Evolutionary conservation across 495 filamentous ascomycete genomes (phyloP).

Genomic region (Recurvomyces mirabilis): DNA sequence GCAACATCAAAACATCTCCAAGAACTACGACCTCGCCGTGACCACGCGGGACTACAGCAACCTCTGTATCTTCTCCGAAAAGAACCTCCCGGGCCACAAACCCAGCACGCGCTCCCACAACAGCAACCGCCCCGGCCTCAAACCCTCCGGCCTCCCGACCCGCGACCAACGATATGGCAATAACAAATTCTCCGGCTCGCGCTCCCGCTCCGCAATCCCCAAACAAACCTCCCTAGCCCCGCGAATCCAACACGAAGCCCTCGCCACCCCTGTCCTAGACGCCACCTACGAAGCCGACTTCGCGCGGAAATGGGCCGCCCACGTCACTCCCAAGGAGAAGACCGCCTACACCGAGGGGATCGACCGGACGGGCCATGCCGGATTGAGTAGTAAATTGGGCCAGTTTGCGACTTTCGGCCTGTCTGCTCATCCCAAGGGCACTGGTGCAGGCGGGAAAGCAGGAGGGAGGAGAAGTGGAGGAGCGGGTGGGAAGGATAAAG

Average conservation of each 20-base stretch:
- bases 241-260: slow-evolving; percentile 15
- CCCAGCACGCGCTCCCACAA: not conserved
- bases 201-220: slow-evolving; percentile 14
- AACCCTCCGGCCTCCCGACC: slow-evolving; percentile 8
- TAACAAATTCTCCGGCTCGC: slow-evolving; percentile 6
- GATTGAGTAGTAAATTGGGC: not conserved
- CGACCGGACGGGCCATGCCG: slow-evolving; percentile 9
- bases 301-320: not conserved
- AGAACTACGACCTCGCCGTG: slow-evolving; percentile 69
- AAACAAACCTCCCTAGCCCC: slow-evolving; percentile 20
- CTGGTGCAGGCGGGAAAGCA: slow-evolving; percentile 22
- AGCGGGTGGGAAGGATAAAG: slow-evolving; percentile 56
- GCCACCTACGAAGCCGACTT: slow-evolving; percentile 5
- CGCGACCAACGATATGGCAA: slow-evolving; percentile 11
- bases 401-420: slow-evolving; percentile 9
- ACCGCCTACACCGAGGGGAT: slow-evolving; percentile 5
- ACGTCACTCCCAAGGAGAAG: slow-evolving; percentile 5
- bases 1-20: slow-evolving; percentile 57
- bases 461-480: slow-evolving; percentile 31
- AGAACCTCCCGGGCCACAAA: slow-evolving; percentile 57
- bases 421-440: slow-evolving; percentile 26
- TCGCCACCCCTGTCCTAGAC: slow-evolving; percentile 16
- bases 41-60: slow-evolving; percentile 55
- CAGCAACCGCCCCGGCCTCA: not conserved
- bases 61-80: slow-evolving; percentile 82